These are phyloP conservation scores for Rhodocollybia butyracea DNA, from an alignment of 768 basidiomycete species.

Conservation along the genomic window DNA sequence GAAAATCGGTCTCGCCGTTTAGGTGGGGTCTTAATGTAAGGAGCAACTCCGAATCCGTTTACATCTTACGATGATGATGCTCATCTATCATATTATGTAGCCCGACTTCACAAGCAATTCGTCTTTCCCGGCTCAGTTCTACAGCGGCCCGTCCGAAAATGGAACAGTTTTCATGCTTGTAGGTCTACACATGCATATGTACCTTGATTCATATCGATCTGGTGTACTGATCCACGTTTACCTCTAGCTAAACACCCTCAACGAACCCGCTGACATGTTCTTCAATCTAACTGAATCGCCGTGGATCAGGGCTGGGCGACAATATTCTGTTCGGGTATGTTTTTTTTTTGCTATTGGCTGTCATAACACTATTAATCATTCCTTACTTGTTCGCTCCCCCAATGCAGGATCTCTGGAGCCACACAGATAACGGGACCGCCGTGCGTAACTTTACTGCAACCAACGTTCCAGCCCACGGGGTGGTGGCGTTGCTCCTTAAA, in stretches of 20 bases:
- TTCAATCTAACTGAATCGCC: slow-evolving; percentile 65
- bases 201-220: neutral
- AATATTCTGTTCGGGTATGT: slow-evolving; percentile 57
- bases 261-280: slow-evolving; percentile 47
- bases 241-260: slow-evolving; percentile 51
- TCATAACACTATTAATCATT: neutral
- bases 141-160: slow-evolving; percentile 58
- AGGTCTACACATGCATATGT: slow-evolving; percentile 17
- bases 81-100: slow-evolving; percentile 14
- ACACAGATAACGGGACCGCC: slow-evolving; percentile 52
- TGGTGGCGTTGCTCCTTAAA: slow-evolving; percentile 47
- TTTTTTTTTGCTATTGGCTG: neutral
- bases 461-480: slow-evolving; percentile 52
- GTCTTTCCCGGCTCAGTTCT: slow-evolving; percentile 59
- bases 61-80: neutral
- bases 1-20: slow-evolving; percentile 63
- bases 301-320: slow-evolving; percentile 59
- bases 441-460: slow-evolving; percentile 45
- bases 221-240: neutral
- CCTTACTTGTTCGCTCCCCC: neutral
- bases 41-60: neutral
- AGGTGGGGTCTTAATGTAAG: slow-evolving; percentile 64
- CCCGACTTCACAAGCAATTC: slow-evolving; percentile 36
- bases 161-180: slow-evolving; percentile 68
- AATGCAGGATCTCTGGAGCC: slow-evolving; percentile 51